A percentile compares a stretch with the other conserved stretches of the same genome.
Conservation (phyloP, 345 rosid genomes). For the Eucalyptus pumila region DNA sequence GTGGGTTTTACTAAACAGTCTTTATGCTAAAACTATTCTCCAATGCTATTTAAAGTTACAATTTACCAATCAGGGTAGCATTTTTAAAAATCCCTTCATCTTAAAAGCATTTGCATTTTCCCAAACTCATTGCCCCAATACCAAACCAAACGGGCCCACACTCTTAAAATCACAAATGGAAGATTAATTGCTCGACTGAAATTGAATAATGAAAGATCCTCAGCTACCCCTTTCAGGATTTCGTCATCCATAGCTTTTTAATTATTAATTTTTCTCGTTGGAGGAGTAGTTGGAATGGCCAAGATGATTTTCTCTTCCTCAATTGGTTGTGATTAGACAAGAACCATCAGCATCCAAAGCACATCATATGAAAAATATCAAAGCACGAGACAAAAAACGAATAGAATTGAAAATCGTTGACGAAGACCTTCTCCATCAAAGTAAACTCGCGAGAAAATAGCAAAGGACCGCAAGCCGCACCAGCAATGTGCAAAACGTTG, state of each 20-base stretch:
- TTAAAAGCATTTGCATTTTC: too few species aligned
- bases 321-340: background rate
- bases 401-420: background rate
- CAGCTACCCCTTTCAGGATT: background rate
- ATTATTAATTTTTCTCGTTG: background rate
- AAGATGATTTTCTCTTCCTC: background rate
- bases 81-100: fast-evolving
- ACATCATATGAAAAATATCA: background rate
- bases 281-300: background rate
- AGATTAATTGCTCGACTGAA: background rate
- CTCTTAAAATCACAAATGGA: background rate
- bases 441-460: background rate
- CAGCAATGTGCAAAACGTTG: background rate
- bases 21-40: too few species aligned
- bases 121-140: too few species aligned
- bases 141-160: too few species aligned
- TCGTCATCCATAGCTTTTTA: background rate
- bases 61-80: too few species aligned
- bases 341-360: background rate
- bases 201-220: background rate
- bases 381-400: background rate
- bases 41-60: too few species aligned
- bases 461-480: background rate
- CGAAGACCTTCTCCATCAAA: background rate
- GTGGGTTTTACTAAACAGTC: too few species aligned